Base-by-base conservation (phyloP, 208 protist species). In the Acanthamoeba sp. region DNA sequence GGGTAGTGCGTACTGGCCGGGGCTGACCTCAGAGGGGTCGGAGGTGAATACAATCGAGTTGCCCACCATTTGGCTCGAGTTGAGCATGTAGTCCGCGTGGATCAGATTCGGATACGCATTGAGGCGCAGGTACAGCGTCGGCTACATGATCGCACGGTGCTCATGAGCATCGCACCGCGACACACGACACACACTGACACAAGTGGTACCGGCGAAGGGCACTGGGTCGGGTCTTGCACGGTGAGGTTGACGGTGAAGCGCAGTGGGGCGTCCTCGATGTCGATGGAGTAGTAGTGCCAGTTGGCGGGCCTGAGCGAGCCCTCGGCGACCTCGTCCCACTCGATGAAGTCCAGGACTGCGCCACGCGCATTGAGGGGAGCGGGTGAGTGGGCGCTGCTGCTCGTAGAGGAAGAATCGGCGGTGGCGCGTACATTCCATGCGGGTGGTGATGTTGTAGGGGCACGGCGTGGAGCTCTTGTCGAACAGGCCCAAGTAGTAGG, bases 241-340 rank as follows among this genome's bases (percentile, higher is more conserved):
- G 66, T 76, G 66, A 76, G 66, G 34, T 76, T 76, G 66, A 76
- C 66, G 16, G 38, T 40, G 66, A 76, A 76, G 18, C 34, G 66
- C 18, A 76, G 66, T 5, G 66, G 66, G 5, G 34, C 6, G 27
- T 76, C 9, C 27, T 76, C 66, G 66, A 76, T 27, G 34, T 76
- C n/a, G 66, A 76, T 76, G 34, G 66, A 76, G 66, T 76, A 76
- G 66, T 76, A 76, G 34, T 76, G 66, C 66, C 66, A 76, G 34
- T 76, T 76, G 32, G 66, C 27, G 7, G 66, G 66, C 34, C 66
- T n/a, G n/a, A 76, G 66, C 34, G 66, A 76, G 66, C 32, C 66
- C 66, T 32, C 27, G 32, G 34, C 66, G 18, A 76, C 66, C 34
- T 76, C 66, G 27, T 76, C 32, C 18, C n/a, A 76, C 66, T 76